These are phyloP conservation scores for Fusarium lyarnte DNA, from an alignment of 2,329 filamentous ascomycete species.

Conservation along the genomic window DNA sequence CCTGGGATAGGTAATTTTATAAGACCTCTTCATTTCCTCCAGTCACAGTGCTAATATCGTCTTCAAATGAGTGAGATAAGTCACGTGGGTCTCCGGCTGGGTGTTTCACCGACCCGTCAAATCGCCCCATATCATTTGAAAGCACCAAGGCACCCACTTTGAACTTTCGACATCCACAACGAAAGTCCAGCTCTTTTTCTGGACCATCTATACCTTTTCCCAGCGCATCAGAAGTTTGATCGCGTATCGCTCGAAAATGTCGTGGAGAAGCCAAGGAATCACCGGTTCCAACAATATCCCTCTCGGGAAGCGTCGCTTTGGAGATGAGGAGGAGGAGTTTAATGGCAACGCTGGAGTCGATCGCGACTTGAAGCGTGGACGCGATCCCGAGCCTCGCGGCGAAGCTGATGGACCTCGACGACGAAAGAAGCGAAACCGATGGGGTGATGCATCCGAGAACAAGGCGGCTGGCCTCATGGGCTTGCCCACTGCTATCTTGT, in stretches of 20 bases:
- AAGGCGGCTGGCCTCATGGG: constrained; percentile 99
- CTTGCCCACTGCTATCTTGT: constrained; percentile 92
- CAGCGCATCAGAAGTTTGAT: constrained; percentile 1
- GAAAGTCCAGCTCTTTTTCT: constrained; percentile 17
- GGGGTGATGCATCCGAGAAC: constrained; percentile 97
- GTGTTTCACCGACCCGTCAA: constrained; percentile 26
- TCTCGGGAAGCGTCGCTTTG: constrained; percentile 85
- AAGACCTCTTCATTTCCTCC: background rate
- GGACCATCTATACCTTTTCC: constrained; percentile 1
- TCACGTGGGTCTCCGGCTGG: constrained; percentile 23
- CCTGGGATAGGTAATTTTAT: background rate
- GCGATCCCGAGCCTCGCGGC: constrained; percentile 83
- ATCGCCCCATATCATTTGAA: constrained; percentile 22
- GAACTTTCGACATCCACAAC: constrained; percentile 15
- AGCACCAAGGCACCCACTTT: constrained; percentile 15
- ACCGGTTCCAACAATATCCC: constrained; percentile 99
- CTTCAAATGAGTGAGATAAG: background rate
- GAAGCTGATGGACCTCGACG: constrained; percentile 81
- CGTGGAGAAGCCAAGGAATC: constrained; percentile 81
- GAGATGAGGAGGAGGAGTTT: constrained; percentile 61
- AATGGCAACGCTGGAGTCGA: constrained; percentile 52
- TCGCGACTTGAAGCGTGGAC: constrained; percentile 80
- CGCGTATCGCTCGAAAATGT: constrained; percentile 56
- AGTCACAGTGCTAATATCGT: background rate
- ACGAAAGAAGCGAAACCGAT: constrained; percentile 98